Base-by-base conservation (phyloP, 371 early-diverging fungal genomes). In the Syncephalastrum contaminatum region DNA sequence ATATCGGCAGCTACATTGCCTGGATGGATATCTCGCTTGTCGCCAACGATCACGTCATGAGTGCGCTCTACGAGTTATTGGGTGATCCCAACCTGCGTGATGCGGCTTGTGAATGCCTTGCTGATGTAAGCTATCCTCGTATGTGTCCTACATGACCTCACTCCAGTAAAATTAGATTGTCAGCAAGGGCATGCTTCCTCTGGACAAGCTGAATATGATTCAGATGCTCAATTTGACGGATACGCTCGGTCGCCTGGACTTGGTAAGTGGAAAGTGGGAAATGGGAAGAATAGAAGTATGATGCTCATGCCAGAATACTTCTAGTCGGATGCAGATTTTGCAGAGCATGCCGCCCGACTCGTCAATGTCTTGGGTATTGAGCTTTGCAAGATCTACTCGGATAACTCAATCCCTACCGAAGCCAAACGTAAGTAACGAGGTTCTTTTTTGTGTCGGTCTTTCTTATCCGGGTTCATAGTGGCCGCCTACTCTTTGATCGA, bases 11-110 rank as follows among this genome's bases (percentile, higher is more conserved):
- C 21, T 89, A 83, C 66, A 74, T 87, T 25, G 86, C 91, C 12
- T 97, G 98, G 98, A 92, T 96, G 66, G 96, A 96, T 69, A 95
- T 96, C 54, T 86, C 87, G 10, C 82, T 96, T 22, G 84, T 97
- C 42, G 91, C 92, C 48, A 90, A 90, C 64, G 88, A 91, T 57
- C 80, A 82, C 42, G 93, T 95, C 50, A 87, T 96, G 63, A 71
- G 75, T 4, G 73, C 86, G 3, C 73, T 97, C 48, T 91, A 89
- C 66, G 85, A 84, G 49, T 78, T 92, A 43, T 67, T 96, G 25
- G 53, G 70, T 24, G 67, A 81, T 3, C 66, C 75, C 2, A 69
- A 75, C 7, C 66, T 93, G 58, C 80, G 90, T 46, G 83, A 78
- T 49, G 76, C 86, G 18, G 95, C 95, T 27, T 84, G 89, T 54